Percentiles rank a stretch among this genome's conserved stretches.
Evolutionary conservation across 352 stramenopile species (phyloP).

Genomic region (Globisporangium paroecandrum): DNA sequence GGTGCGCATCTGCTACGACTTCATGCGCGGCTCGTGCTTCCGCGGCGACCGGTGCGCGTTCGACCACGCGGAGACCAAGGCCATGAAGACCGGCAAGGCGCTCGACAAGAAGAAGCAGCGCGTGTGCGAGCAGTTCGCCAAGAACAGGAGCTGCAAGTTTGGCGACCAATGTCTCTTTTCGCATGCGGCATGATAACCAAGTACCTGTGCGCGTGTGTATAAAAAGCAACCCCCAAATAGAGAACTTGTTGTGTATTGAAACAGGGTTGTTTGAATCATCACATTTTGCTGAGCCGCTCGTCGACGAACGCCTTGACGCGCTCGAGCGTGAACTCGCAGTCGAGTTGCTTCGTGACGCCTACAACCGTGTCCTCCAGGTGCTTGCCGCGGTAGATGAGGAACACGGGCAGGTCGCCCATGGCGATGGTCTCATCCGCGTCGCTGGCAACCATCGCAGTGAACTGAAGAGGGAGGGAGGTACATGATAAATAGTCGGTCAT

Average conservation of each 20-base stretch:
- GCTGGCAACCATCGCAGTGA: conserved; percentile 53
- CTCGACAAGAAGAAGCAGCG: conserved; percentile 52
- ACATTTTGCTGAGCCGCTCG: conserved; percentile 25
- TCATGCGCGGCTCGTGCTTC: conserved; percentile 67
- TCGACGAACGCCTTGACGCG: conserved; percentile 37
- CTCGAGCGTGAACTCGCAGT: conserved; percentile 64
- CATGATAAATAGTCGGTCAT: background rate
- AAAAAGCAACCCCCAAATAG: conserved; percentile 11
- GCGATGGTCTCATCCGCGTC: conserved; percentile 69
- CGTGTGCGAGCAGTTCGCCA: conserved; percentile 53
- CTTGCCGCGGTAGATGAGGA: conserved; percentile 59
- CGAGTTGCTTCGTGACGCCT: conserved; percentile 45
- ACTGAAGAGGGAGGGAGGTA: conserved; percentile 25
- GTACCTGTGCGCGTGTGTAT: background rate
- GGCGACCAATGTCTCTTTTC: conserved; percentile 74
- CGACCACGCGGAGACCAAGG: conserved; percentile 65
- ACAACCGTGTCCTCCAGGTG: conserved; percentile 60
- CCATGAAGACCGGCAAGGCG: conserved; percentile 49
- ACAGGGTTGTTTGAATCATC: conserved; percentile 3
- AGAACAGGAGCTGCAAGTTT: conserved; percentile 53
- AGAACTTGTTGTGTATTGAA: conserved; percentile 3
- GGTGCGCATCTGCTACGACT: conserved; percentile 81
- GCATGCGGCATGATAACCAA: conserved; percentile 29
- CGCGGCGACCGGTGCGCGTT: conserved; percentile 69
- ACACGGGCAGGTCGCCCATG: conserved; percentile 57